Base-by-base conservation (phyloP, 805 yeast species). In the Vanderwaltozyma verrucispora region DNA sequence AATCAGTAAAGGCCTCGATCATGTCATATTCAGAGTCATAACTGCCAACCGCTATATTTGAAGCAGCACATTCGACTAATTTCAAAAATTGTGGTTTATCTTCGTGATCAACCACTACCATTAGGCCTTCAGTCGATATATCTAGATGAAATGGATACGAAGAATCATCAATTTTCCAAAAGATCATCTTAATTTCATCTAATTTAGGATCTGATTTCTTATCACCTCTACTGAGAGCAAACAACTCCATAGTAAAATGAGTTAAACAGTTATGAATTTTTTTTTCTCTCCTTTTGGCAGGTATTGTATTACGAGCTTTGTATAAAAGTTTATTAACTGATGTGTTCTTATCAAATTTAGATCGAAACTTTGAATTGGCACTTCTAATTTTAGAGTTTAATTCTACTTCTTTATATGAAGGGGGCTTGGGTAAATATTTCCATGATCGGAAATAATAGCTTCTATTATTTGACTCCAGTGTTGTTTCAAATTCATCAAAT, bases 241-340 rank as follows among this genome's bases (percentile, higher is more conserved):
- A 88, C 0, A 85, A 52, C 49, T 89, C 97, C 38, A 85, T 44
- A 5, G 71, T 63, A 25, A 87, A 58, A n/a, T 75, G 65, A 0
- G 80, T 67, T 49, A 87, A 50, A 19, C 69, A 62, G 34, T 65
- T 67, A 42, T 64, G 71, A 2, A 68, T 44, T 53, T 65, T 5
- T 67, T 67, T 38, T 63, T 54, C 30, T 51, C 54, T 42, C 53
- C 59, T 46, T 64, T 56, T 29, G 49, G 53, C 14, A 4, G 44
- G 24, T 2, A 37, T 32, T 10, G 33, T 37, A 28, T 40, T 47
- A 5, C 27, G 21, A 28, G 16, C 33, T 14, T 43, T 40, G 20
- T 39, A 41, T 8, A 18, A 19, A 20, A 34, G 39, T 20, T 60
- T 64, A 36, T 56, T 64, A 28, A 60, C 61, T 25, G 63, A 70